A percentile compares a stretch with the other conserved stretches of the same genome.
Evolutionary conservation across 2,329 filamentous ascomycete genomes (phyloP).

Genomic region (Torrubiella hemipterigena): DNA sequence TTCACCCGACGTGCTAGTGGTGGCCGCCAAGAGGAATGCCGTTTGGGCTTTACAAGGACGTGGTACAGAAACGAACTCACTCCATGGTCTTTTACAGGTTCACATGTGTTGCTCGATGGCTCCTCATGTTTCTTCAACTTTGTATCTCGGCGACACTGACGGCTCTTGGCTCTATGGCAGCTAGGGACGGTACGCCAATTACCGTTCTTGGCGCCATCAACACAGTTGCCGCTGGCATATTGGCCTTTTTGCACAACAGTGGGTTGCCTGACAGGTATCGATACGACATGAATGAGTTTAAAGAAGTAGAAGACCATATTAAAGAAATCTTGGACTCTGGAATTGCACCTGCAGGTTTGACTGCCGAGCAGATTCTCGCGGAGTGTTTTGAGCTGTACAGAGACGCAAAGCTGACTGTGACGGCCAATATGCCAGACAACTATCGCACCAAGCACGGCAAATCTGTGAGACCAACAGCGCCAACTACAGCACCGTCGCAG

Average conservation of each 20-base stretch:
- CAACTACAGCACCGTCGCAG: neutral
- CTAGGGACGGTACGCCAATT: slow-evolving; percentile 25
- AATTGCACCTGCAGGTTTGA: slow-evolving; percentile 28
- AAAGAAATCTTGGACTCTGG: slow-evolving; percentile 36
- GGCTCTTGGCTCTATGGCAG: slow-evolving; percentile 32
- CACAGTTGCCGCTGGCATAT: slow-evolving; percentile 35
- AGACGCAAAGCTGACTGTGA: slow-evolving; percentile 32
- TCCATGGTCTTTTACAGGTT: slow-evolving; percentile 31
- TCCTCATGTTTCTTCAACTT: slow-evolving; percentile 35
- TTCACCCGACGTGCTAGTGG: slow-evolving; percentile 27
- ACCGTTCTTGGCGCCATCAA: slow-evolving; percentile 38
- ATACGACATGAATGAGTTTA: slow-evolving; percentile 35
- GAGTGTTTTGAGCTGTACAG: slow-evolving; percentile 34
- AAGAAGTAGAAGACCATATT: slow-evolving; percentile 35
- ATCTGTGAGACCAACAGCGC: slow-evolving; percentile 5
- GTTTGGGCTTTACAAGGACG: slow-evolving; percentile 35
- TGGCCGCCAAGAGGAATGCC: slow-evolving; percentile 37
- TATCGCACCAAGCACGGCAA: slow-evolving; percentile 15
- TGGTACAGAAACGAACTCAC: slow-evolving; percentile 30
- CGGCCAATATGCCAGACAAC: slow-evolving; percentile 31
- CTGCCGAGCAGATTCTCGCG: slow-evolving; percentile 32
- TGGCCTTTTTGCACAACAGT: slow-evolving; percentile 41
- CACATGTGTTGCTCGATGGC: slow-evolving; percentile 29
- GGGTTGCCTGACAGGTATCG: slow-evolving; percentile 39
- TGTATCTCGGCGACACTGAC: slow-evolving; percentile 36